Evolutionary conservation across 257 asterid species (phyloP).

Genomic region (Thymus mandschuricus): DNA sequence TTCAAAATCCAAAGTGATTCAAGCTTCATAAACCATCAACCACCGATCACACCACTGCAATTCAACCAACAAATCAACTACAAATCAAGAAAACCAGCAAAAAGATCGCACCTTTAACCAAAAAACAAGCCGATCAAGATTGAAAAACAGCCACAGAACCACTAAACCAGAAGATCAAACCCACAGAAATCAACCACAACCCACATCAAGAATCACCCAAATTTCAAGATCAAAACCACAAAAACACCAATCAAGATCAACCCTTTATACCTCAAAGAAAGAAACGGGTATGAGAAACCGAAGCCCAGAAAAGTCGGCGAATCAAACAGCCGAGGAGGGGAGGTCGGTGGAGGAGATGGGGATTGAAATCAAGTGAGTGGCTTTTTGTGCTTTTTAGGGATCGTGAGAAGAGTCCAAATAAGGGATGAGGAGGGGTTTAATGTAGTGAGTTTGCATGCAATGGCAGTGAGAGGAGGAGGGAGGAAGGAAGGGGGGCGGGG

Average conservation of each 20-base stretch:
- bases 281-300: constrained; percentile 17
- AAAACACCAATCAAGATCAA: constrained; percentile 5
- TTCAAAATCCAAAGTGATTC: constrained; percentile 19
- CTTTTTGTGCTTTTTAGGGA: constrained; percentile 19
- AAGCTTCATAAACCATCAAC: constrained; percentile 29
- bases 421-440: constrained; percentile 5
- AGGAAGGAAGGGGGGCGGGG: constrained; percentile 12
- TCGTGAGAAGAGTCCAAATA: constrained; percentile 32
- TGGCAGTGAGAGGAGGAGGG: constrained; percentile 19
- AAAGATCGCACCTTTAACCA: constrained; percentile 40
- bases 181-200: constrained; percentile 19
- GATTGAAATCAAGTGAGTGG: background rate
- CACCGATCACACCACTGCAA: constrained; percentile 30
- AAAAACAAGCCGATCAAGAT: constrained; percentile 38
- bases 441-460: constrained; percentile 41
- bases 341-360: constrained; percentile 35
- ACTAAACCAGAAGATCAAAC: constrained; percentile 15
- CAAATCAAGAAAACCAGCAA: constrained; percentile 13
- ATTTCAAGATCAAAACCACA: constrained; percentile 17
- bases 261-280: constrained; percentile 33
- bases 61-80: constrained; percentile 26
- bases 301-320: constrained; percentile 25
- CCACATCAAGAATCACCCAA: constrained; percentile 33
- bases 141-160: constrained; percentile 23
- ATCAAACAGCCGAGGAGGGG: constrained; percentile 20